Percentiles rank a stretch among this genome's conserved stretches.
phyloP scores from a whole-genome alignment of 768 basidiomycete species.

The Boletales sp. region DNA sequence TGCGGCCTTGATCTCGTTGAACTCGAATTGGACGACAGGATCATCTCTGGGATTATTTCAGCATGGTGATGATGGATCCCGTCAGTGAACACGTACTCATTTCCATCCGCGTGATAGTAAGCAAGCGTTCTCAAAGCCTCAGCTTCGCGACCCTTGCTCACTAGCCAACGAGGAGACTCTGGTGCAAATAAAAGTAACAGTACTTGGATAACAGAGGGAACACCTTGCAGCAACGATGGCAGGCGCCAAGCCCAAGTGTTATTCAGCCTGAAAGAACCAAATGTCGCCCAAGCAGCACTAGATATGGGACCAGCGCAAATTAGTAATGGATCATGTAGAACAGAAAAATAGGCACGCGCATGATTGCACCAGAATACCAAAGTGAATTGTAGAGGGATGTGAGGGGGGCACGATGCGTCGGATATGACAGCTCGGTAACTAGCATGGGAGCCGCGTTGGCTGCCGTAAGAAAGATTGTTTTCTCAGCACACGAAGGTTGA shows the following conservation, averaged over 20 bases:
- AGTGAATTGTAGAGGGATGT: slow-evolving; percentile 80
- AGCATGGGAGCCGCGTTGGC: slow-evolving; percentile 77
- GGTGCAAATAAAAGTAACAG: slow-evolving; percentile 64
- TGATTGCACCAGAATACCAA: slow-evolving; percentile 84
- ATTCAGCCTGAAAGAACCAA: slow-evolving; percentile 69
- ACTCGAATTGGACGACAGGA: slow-evolving; percentile 70
- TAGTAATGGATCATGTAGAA: not conserved
- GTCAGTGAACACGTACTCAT: slow-evolving; percentile 39
- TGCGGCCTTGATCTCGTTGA: slow-evolving; percentile 78
- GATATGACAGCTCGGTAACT: slow-evolving; percentile 81
- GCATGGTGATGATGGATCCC: not conserved
- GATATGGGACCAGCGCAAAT: not conserved
- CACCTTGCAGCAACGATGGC: slow-evolving; percentile 68
- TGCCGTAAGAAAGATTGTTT: slow-evolving; percentile 15
- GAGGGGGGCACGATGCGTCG: slow-evolving; percentile 72
- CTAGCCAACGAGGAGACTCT: slow-evolving; percentile 81
- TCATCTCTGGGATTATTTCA: slow-evolving; percentile 40
- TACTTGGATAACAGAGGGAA: slow-evolving; percentile 69
- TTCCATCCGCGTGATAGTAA: slow-evolving; percentile 79
- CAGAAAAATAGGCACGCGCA: slow-evolving; percentile 42
- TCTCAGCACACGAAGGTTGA: not conserved
- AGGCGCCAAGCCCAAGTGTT: slow-evolving; percentile 80
- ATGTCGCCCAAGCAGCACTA: slow-evolving; percentile 78
- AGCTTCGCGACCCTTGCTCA: slow-evolving; percentile 68
- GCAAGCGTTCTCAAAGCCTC: slow-evolving; percentile 69